Conservation (phyloP, 176 grass and related monocot species). For the Thalia dealbata region DNA sequence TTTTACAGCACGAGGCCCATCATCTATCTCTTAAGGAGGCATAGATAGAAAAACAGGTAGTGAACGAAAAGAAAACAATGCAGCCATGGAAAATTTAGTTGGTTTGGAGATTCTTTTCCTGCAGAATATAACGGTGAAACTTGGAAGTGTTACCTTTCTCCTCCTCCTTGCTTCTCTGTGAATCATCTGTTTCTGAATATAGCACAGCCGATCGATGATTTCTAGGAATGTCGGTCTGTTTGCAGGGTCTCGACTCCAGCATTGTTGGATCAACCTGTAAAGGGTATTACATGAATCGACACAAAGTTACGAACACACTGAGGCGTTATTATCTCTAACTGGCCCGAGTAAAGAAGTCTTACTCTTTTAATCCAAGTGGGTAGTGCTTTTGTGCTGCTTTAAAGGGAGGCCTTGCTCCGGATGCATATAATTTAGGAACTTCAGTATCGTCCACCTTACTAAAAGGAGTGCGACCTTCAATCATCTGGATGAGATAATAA, state of each 20-base stretch:
- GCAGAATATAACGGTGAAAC: not conserved
- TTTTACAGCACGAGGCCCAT: no score
- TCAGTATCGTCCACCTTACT: not conserved
- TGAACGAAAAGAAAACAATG: not conserved
- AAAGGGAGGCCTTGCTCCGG: slow-evolving; percentile 10
- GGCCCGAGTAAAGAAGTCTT: slow-evolving; percentile 11
- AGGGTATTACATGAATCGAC: no score
- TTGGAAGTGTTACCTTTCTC: slow-evolving; percentile 35
- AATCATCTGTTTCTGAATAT: slow-evolving; percentile 43
- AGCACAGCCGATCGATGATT: slow-evolving; percentile 46
- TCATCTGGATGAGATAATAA: slow-evolving; percentile 10
- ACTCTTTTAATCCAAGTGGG: slow-evolving; percentile 17
- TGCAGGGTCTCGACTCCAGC: slow-evolving; percentile 79
- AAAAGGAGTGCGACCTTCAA: slow-evolving; percentile 15
- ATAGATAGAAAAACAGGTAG: no score
- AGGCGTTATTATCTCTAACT: no score
- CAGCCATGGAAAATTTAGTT: not conserved
- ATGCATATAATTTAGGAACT: slow-evolving; percentile 15
- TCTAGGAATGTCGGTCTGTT: slow-evolving; percentile 63
- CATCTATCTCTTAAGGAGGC: no score
- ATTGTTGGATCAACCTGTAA: slow-evolving; percentile 79
- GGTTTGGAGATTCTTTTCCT: not conserved
- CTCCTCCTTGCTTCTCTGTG: slow-evolving; percentile 43
- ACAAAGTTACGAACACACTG: no score
- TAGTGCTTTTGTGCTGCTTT: slow-evolving; percentile 10